A percentile compares a stretch with the other conserved stretches of the same genome.
Evolutionary conservation across 768 basidiomycete species (phyloP).

Genomic region (Kwoniella sp.): DNA sequence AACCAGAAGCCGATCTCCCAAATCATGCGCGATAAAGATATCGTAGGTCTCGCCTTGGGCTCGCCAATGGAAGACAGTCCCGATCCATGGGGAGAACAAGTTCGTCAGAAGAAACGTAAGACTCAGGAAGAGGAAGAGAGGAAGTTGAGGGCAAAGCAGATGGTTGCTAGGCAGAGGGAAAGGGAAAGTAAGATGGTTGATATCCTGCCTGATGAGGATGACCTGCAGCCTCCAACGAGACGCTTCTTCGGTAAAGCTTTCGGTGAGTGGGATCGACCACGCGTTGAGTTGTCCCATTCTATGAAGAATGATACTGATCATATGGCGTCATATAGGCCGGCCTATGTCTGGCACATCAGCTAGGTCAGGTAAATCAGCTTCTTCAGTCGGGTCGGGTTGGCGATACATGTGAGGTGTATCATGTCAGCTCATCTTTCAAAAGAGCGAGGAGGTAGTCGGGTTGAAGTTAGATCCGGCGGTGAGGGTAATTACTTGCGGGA

Average conservation of each 20-base stretch:
- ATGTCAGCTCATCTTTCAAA: no score
- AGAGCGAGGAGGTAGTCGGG: no score
- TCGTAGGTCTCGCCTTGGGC: background rate
- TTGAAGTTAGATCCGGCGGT: no score
- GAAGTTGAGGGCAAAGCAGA: background rate
- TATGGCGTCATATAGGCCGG: constrained; percentile 13
- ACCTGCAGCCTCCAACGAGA: constrained; percentile 11
- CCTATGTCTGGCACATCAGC: constrained; percentile 13
- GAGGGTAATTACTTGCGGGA: no score
- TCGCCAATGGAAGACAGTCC: background rate
- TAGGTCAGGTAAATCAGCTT: constrained; percentile 5
- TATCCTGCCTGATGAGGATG: background rate
- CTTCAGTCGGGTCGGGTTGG: constrained; percentile 18
- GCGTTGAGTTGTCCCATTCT: no score
- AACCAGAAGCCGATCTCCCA: background rate
- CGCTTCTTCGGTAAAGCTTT: constrained; percentile 10
- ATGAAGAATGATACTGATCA: no score
- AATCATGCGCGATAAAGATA: background rate
- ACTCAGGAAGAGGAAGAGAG: constrained; percentile 1
- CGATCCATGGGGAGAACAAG: constrained; percentile 1
- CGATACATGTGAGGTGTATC: constrained; percentile 13
- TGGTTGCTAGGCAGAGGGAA: background rate
- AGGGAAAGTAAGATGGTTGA: background rate
- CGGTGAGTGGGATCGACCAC: background rate
- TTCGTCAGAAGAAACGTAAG: background rate